Percentiles rank a stretch among this genome's conserved stretches.
Evolutionary conservation across 2,329 filamentous ascomycete species (phyloP).

Genomic region (Cladophialophora carrionii): DNA sequence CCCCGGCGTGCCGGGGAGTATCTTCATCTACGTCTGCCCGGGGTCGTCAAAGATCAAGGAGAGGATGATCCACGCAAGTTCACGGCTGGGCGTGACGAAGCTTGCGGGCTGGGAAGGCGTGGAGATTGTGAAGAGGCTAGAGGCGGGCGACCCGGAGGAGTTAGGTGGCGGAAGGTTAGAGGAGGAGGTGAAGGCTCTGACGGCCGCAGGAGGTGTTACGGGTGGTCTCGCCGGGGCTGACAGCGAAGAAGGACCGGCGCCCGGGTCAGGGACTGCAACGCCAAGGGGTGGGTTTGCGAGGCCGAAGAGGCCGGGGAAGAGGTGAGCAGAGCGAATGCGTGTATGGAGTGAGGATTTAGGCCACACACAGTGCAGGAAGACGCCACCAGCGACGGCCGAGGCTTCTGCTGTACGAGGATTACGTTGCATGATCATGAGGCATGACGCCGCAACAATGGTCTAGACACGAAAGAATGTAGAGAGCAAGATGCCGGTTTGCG

Average conservation of each 20-base stretch:
- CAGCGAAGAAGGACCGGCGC: slow-evolving; percentile 19
- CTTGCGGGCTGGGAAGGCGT: slow-evolving; percentile 61
- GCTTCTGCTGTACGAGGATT: neutral
- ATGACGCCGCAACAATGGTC: neutral
- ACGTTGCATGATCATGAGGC: neutral
- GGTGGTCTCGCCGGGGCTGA: slow-evolving; percentile 15
- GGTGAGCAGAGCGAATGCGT: slow-evolving; percentile 21
- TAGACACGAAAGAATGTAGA: neutral
- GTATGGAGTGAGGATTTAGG: neutral
- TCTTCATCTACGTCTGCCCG: slow-evolving; percentile 69
- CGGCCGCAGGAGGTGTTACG: slow-evolving; percentile 17
- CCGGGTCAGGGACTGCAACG: slow-evolving; percentile 52
- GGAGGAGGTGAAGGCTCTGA: slow-evolving; percentile 52
- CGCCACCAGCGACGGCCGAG: neutral
- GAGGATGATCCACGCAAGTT: slow-evolving; percentile 67
- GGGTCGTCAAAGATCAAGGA: slow-evolving; percentile 65
- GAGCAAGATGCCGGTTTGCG: neutral
- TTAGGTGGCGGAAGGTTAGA: slow-evolving; percentile 57
- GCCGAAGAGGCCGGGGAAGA: slow-evolving; percentile 64
- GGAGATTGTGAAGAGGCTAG: slow-evolving; percentile 63
- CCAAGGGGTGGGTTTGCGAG: slow-evolving; percentile 61
- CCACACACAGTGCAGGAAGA: neutral
- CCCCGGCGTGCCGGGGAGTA: slow-evolving; percentile 42
- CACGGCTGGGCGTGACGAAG: slow-evolving; percentile 57
- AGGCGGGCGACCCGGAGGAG: slow-evolving; percentile 63